phyloP scores from a whole-genome alignment of 2,329 filamentous ascomycete genomes.

The Exserohilum rostratum region DNA sequence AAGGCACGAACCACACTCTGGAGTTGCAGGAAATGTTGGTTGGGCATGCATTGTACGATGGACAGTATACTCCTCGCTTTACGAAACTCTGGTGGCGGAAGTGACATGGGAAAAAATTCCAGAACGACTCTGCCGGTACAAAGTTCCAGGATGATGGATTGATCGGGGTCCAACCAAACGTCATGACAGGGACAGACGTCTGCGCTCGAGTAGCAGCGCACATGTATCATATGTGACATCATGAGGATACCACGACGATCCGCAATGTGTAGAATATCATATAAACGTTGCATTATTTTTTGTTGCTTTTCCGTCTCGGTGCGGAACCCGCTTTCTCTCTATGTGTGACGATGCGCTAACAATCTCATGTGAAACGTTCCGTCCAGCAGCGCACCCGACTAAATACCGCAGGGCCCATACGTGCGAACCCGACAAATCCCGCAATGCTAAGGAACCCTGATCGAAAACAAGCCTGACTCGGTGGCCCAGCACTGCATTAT shows the following conservation, averaged over 20 bases:
- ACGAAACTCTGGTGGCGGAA: conserved; percentile 11
- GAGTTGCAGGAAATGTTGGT: conserved; percentile 17
- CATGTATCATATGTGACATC: conserved; percentile 31
- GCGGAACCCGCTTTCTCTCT: too few species aligned
- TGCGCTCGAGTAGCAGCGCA: conserved; percentile 7
- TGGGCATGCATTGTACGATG: conserved; percentile 16
- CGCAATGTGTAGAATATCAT: conserved; percentile 20
- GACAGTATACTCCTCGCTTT: conserved; percentile 23
- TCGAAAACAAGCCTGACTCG: too few species aligned
- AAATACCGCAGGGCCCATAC: too few species aligned
- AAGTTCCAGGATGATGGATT: conserved; percentile 3
- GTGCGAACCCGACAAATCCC: too few species aligned
- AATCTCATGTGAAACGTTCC: too few species aligned
- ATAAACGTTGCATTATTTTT: conserved; percentile 11
- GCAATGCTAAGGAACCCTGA: too few species aligned
- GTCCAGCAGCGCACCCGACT: too few species aligned
- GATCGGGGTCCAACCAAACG: not conserved
- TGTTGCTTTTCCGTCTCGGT: not conserved
- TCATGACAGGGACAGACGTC: not conserved
- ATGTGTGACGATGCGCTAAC: not conserved
- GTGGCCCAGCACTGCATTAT: too few species aligned
- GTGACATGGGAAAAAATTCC: not conserved
- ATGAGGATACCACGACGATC: conserved; percentile 17
- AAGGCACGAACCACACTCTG: conserved; percentile 22
- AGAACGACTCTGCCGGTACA: not conserved